phyloP scores from a whole-genome alignment of 164 flowering plant species.

The Paratinospora sagittata region DNA sequence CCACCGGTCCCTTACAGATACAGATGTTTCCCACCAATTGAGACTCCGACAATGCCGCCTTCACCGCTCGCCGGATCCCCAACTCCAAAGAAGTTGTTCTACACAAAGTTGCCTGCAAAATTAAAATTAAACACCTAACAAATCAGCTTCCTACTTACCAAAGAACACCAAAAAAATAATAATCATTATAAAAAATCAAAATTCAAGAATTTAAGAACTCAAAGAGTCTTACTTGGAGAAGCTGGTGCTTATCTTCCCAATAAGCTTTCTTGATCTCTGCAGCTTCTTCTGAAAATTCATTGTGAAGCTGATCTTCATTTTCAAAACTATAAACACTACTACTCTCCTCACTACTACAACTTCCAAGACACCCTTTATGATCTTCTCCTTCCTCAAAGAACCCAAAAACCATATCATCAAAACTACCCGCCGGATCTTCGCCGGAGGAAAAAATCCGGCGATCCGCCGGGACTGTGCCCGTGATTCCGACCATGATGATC shows the following conservation, averaged over 20 bases:
- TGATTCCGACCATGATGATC: constrained; percentile 17
- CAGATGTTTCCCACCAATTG: constrained; percentile 29
- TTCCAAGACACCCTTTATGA: constrained; percentile 13
- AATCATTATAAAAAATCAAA: neutral
- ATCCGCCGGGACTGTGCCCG: no score
- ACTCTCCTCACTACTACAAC: constrained; percentile 6
- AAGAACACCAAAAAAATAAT: neutral
- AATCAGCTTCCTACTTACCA: neutral
- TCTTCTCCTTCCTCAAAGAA: constrained; percentile 28
- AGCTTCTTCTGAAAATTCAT: constrained; percentile 3
- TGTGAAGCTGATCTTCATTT: constrained; percentile 12
- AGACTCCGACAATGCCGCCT: constrained; percentile 45
- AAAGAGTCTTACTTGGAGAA: constrained; percentile 20
- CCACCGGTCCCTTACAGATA: constrained; percentile 33
- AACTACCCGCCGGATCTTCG: constrained; percentile 19
- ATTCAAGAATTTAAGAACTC: neutral
- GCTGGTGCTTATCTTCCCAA: constrained; percentile 26
- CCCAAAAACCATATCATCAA: constrained; percentile 42
- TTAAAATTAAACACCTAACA: neutral
- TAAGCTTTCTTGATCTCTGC: constrained; percentile 18
- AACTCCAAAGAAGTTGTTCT: constrained; percentile 58
- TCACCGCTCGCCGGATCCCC: constrained; percentile 47
- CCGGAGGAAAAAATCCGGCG: constrained; percentile 22
- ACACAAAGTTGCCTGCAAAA: constrained; percentile 48
- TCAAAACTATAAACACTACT: constrained; percentile 4